phyloP scores from a whole-genome alignment of 1,139 yeast species.

The Starmera stellimalicola region DNA sequence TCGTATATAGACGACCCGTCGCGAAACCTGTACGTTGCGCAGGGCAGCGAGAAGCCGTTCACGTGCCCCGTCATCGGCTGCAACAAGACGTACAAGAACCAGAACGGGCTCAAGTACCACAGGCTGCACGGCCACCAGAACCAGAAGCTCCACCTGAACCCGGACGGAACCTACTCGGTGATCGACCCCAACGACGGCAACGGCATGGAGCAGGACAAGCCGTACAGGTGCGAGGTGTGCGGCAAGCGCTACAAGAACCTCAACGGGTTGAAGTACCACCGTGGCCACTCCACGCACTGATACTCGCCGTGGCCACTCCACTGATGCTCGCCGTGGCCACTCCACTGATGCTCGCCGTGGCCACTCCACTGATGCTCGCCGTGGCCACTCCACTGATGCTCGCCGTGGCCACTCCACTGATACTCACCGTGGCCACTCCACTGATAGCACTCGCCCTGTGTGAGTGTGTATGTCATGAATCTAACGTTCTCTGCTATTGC shows the following conservation, averaged over 20 bases:
- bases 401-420: no score
- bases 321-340: no score
- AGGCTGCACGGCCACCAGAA: conserved; percentile 95
- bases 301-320: no score
- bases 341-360: no score
- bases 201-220: conserved; percentile 95
- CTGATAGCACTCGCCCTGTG: no score
- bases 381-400: no score
- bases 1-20: conserved; percentile 82
- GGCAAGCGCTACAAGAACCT: conserved; percentile 94
- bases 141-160: conserved; percentile 81
- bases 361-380: no score
- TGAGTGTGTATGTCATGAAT: no score
- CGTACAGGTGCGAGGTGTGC: conserved; percentile 96
- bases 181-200: conserved; percentile 94
- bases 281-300: conserved; percentile 95
- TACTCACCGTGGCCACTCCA: no score
- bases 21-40: conserved; percentile 84
- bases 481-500: no score
- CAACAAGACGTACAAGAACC: conserved; percentile 94
- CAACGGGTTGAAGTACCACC: conserved; percentile 92
- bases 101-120: conserved; percentile 94
- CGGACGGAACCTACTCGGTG: conserved; percentile 87
- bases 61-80: conserved; percentile 98
- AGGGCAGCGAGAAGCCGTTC: conserved; percentile 90